Evolutionary conservation across 257 asterid genomes (phyloP).

Genomic region (Mentha longifolia): DNA sequence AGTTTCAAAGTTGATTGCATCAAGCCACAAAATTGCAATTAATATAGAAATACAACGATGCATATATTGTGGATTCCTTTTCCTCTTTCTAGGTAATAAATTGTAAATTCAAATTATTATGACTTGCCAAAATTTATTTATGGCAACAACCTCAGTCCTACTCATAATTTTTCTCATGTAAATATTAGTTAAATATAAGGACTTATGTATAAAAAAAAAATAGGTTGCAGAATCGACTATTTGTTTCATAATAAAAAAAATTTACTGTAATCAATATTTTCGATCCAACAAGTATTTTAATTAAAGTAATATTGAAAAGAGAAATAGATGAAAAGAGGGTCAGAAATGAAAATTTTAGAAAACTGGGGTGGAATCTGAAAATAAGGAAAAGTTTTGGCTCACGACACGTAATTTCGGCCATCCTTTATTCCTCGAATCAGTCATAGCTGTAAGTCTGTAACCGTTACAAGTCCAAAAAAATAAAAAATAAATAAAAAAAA

Average conservation of each 20-base stretch:
- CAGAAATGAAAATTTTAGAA: not conserved
- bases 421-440: conserved; percentile 34
- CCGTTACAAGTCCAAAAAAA: conserved; percentile 26
- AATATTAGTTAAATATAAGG: not conserved
- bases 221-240: not conserved
- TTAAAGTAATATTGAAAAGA: too few species aligned
- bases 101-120: not conserved
- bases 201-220: not conserved
- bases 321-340: too few species aligned
- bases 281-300: not conserved
- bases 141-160: not conserved
- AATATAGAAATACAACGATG: not conserved
- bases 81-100: not conserved
- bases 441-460: conserved; percentile 23
- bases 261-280: too few species aligned
- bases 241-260: not conserved
- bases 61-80: too few species aligned
- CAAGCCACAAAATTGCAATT: not conserved
- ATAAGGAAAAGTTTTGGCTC: not conserved
- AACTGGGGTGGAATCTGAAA: conserved; percentile 8
- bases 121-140: not conserved
- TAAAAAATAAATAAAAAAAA: not conserved
- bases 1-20: not conserved
- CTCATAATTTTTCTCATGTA: not conserved
- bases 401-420: conserved; percentile 21